A percentile compares a stretch with the other conserved stretches of the same genome.
phyloP scores from a whole-genome alignment of 108 stramenopile species.

The Cyclotella choctawhatcheeana region DNA sequence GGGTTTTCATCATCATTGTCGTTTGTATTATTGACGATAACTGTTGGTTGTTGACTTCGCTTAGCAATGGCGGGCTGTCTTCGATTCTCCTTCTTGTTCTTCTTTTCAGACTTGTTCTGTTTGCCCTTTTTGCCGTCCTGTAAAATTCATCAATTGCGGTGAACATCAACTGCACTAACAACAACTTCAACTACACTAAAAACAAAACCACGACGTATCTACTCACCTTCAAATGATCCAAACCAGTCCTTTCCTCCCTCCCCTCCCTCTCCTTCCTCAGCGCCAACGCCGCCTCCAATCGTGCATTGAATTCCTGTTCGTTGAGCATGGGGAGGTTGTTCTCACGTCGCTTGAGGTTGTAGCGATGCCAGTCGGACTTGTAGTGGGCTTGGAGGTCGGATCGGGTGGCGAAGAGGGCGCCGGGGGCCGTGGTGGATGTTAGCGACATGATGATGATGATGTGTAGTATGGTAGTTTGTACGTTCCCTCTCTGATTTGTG shows the following conservation, averaged over 20 bases:
- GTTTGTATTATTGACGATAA: conserved; percentile 8
- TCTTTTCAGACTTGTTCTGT: not conserved
- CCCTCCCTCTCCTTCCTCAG: conserved; percentile 69
- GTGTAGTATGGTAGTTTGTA: not conserved
- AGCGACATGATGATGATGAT: conserved; percentile 19
- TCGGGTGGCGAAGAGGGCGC: conserved; percentile 75
- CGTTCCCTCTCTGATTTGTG: no score
- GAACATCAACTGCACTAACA: conserved; percentile 7
- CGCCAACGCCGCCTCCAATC: conserved; percentile 84
- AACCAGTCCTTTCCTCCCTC: conserved; percentile 51
- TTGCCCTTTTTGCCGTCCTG: conserved; percentile 22
- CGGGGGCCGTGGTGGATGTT: conserved; percentile 88
- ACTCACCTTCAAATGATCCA: conserved; percentile 68
- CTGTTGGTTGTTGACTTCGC: no score
- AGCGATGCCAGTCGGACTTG: conserved; percentile 96
- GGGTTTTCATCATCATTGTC: conserved; percentile 11
- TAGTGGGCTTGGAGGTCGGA: conserved; percentile 82
- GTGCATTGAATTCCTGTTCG: conserved; percentile 74
- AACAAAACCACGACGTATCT: not conserved
- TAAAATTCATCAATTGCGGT: conserved; percentile 36
- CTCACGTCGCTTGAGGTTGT: conserved; percentile 95
- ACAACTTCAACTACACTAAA: conserved; percentile 24
- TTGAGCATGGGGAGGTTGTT: conserved; percentile 75
- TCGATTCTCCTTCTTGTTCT: conserved; percentile 30
- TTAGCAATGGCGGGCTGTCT: conserved; percentile 46